Conservation (phyloP, 169 alveolate species). For the Plasmodium blacklocki region DNA sequence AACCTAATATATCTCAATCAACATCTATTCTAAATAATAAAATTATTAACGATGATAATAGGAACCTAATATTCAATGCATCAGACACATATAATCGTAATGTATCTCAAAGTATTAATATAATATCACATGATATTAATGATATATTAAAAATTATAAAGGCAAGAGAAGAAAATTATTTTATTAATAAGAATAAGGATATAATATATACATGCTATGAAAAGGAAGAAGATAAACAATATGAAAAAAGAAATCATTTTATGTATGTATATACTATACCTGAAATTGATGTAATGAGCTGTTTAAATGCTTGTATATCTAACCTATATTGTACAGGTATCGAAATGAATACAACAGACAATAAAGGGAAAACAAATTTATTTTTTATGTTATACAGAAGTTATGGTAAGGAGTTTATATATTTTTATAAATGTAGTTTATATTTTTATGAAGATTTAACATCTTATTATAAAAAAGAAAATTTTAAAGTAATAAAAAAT, state of each 20-base stretch:
- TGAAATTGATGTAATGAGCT: slow-evolving; percentile 69
- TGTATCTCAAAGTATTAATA: not conserved
- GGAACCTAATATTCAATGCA: too few relatives aligned
- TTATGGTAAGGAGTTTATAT: slow-evolving; percentile 1
- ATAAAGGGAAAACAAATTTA: slow-evolving; percentile 29
- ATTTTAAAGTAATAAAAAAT: slow-evolving; percentile 21
- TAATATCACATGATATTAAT: not conserved
- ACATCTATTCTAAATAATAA: too few relatives aligned
- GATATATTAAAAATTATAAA: slow-evolving; percentile 21
- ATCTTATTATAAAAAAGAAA: slow-evolving; percentile 13
- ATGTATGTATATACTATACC: slow-evolving; percentile 41
- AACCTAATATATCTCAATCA: not conserved
- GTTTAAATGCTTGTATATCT: slow-evolving; percentile 77
- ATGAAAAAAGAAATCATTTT: slow-evolving; percentile 6
- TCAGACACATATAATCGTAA: too few relatives aligned
- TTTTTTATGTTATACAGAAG: slow-evolving; percentile 33
- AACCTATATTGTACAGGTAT: slow-evolving; percentile 84
- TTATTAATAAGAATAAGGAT: slow-evolving; percentile 1
- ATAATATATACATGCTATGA: slow-evolving; percentile 35
- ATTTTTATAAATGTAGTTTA: slow-evolving; percentile 46
- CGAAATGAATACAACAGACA: slow-evolving; percentile 67
- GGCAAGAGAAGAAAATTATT: slow-evolving; percentile 42
- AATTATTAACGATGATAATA: too few relatives aligned
- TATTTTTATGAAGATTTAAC: slow-evolving; percentile 44
- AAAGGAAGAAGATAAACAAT: slow-evolving; percentile 1